Percentiles rank a stretch among this genome's conserved stretches.
Conservation (phyloP, 805 yeast species). For the Teunomyces lycoperdinae region DNA sequence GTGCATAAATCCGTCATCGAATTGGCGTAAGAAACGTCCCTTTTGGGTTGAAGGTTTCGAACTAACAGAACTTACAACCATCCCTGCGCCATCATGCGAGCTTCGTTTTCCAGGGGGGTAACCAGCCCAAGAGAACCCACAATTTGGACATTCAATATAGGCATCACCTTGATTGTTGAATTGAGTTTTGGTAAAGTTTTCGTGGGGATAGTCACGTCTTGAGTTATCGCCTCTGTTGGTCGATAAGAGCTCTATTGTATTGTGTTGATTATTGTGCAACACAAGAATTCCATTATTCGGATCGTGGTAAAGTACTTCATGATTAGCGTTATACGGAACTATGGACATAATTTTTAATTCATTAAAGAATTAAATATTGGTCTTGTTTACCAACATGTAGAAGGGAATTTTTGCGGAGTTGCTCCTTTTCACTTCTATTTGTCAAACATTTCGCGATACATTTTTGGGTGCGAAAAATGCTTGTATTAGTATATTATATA, state of each 20-base stretch:
- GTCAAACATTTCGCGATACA: neutral
- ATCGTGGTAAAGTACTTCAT: conserved; percentile 34
- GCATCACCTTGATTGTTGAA: neutral
- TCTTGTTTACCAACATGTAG: neutral
- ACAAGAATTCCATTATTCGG: conserved; percentile 34
- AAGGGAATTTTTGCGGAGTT: neutral
- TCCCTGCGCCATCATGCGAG: conserved; percentile 1
- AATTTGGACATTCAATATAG: conserved; percentile 23
- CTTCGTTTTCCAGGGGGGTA: neutral
- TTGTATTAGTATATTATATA: neutral
- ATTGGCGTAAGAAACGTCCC: neutral
- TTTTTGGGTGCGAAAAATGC: neutral
- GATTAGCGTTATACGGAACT: conserved; percentile 33
- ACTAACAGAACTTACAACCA: neutral
- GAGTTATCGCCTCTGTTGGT: neutral
- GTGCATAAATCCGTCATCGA: conserved; percentile 26
- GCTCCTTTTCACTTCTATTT: neutral
- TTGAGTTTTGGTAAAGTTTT: neutral
- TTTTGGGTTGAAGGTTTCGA: neutral
- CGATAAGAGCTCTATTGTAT: conserved; percentile 26
- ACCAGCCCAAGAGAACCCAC: conserved; percentile 28
- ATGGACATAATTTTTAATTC: conserved; percentile 29
- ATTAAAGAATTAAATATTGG: neutral
- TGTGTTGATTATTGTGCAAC: conserved; percentile 30
- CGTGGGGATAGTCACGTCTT: neutral